Base-by-base conservation (phyloP, 176 grass and related monocot genomes). In the Aegilops sharonensis region DNA sequence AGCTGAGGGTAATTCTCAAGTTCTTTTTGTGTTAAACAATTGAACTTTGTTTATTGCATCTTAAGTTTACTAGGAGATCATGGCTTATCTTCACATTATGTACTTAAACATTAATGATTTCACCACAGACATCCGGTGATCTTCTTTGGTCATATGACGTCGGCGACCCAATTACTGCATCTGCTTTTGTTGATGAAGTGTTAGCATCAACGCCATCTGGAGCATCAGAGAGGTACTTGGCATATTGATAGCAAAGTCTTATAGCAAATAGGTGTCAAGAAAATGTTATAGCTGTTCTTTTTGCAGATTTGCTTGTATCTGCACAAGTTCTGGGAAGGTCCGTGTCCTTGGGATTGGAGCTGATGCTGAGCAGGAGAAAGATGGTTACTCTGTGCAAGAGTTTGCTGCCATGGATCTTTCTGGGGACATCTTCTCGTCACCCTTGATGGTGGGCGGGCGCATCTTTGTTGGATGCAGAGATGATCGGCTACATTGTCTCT, bases 401-500 rank as follows among this genome's bases (percentile, higher is more conserved):
- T 82, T 94, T 81, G 81, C 88, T 7, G 80, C 81, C 39, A 88
- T 84, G 65, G 69, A 92, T 80, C 93, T 98, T 54, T 84, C 85
- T 60, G 91, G 88, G 27, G 91, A 94, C 34, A 86, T 98, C 70
- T 98, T 98, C 80, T 98, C 96, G 14, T 98, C 96, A 2, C 93
- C 96, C 31, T 85, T 98, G 42, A 98, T 98, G 91, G 67, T 98
- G 21, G 86, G 90, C 27, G 93, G 96, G 8, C 93, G 91, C 80
- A 94, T 98, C 65, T 98, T 95, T 89, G 78, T 94, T 40, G 96
- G 96, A 14, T 95, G 93, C 81, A 92, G 93, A 91, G 96, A 98
- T 80, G 88, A 95, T 83, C 82, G 86, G 9, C 66, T 95, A 64
- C 90, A 94, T 64, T 98, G 93, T 84, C 78, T 98, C 37, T 59